Evolutionary conservation across 495 filamentous ascomycete species (phyloP), one percentile per base, ranked within the genome.

Genomic region (Aspergillus taichungensis): DNA sequence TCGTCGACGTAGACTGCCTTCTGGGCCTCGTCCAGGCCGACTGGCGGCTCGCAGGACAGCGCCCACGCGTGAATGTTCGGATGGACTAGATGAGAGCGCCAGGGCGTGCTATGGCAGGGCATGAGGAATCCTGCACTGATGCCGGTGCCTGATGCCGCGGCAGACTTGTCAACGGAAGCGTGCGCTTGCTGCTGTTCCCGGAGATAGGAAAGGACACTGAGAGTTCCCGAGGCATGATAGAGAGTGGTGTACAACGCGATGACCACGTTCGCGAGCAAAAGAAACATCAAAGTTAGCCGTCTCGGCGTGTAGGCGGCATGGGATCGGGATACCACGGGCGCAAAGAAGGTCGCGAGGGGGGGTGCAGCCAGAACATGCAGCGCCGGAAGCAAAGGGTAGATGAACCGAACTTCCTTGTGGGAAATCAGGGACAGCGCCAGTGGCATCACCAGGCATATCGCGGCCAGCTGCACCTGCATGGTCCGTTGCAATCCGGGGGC

Each of bases 391-490:
- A 97, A 76, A 5, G 92, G 94, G 57, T 95, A 95, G 51, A 97
- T 85, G 67, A 98, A 98, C 51, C 92, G 88, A 49, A 95, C 85
- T 77, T 98, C 92, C 64, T 98, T 98, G 68, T 98, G 92, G 24
- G 91, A 80, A 45, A 98, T 84, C 10, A 86, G 48, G 7, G 87
- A 94, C 13, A 97, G 77, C 13, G 69, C 59, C 0, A 66, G 51
- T 14, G 82, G 74, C 51, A 88, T 82, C 27, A 75, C 50, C 30
- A 87, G 31, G 30, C 77, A 70, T 0, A 80, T 72, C 11, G 71
- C 71, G 30, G 80, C 76, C 11, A 95, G 66, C 37, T 85, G 79
- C 34, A 70, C 71, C 37, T 49, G 59, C n/a, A 69, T 63, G 4
- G 64, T 60, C 29, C 69, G 66, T 36, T 56, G 61, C 27, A 44